These are phyloP conservation scores for Cordyceps pruinosa DNA, from an alignment of 2,329 filamentous ascomycete genomes.

Conservation along the genomic window DNA sequence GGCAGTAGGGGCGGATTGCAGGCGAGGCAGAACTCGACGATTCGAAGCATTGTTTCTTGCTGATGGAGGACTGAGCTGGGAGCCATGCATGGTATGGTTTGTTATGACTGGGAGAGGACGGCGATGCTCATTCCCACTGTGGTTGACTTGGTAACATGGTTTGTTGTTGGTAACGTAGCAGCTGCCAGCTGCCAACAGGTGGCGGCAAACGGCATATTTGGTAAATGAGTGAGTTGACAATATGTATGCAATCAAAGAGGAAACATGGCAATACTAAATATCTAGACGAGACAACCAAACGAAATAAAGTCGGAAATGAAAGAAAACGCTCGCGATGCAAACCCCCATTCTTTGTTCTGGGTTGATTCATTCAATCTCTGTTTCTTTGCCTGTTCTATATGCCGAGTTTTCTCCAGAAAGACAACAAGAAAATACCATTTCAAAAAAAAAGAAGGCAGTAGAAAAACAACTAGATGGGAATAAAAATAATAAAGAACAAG, in stretches of 20 bases:
- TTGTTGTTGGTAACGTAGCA: too few species aligned
- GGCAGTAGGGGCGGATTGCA: conserved; percentile 7
- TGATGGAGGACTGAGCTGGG: too few species aligned
- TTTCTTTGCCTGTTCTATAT: conserved; percentile 7
- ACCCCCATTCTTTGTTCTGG: not conserved
- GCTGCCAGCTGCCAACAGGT: too few species aligned
- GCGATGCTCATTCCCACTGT: too few species aligned
- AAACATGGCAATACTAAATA: too few species aligned
- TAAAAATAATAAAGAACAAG: conserved; percentile 3
- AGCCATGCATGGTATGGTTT: too few species aligned
- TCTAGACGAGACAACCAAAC: not conserved
- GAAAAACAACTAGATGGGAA: conserved; percentile 6
- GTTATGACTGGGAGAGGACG: too few species aligned
- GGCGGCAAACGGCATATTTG: too few species aligned
- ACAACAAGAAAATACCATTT: not conserved
- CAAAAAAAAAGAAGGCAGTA: not conserved
- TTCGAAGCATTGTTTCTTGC: not conserved
- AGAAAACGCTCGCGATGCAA: not conserved
- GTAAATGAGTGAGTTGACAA: too few species aligned
- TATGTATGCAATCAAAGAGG: too few species aligned
- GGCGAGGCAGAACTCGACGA: conserved; percentile 4
- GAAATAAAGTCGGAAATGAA: not conserved
- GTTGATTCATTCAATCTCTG: not conserved
- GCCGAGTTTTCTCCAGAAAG: conserved; percentile 8
- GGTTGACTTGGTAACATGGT: too few species aligned